Base-by-base conservation (phyloP, 257 asterid genomes). In the Scutellaria baicalensis region DNA sequence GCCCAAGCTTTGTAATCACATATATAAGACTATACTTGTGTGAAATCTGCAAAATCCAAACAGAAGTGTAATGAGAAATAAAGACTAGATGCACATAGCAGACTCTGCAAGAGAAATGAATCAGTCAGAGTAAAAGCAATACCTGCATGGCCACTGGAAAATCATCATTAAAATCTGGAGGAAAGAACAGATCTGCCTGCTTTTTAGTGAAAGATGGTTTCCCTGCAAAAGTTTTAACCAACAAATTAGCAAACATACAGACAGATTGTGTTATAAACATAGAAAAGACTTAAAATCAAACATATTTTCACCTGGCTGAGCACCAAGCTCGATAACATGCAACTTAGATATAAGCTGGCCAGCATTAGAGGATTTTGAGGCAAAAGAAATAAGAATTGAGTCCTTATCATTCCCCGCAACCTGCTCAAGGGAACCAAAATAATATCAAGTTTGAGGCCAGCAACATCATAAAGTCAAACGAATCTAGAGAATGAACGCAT, bases 91-190 rank as follows among this genome's bases (percentile, higher is more conserved):
- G 40, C 64, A 27, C 14, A 58, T 12, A 56, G 74, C 9, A 36
- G 57, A 76, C 13, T 51, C 64, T 42, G 38, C 54, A 31, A n/a
- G 21, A 63, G 55, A 67, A 47, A 54, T 17, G 52, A 60, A 55
- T 12, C 20, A 16, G 56, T 55, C 16, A 56, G 74, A 62, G 57
- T 49, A 71, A 52, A 61, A 75, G 70, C 33, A 27, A 39, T 64
- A 92, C 99, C 99, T 94, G 99, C 99, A 94, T 94, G 59, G 99
- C 93, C 52, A 94, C 99, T 10, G 98, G 99, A 67, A 94, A 94
- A 80, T 94, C 99, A 68, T 94, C 99, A 59, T 88, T 83, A 80
- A 94, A 94, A 84, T 94, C 97, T 6, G 96, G 99, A 75, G 97
- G 99, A 75, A 94, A 94, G 85, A 94, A 94, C 55, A 94, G 95